Base-by-base conservation (phyloP, 257 asterid species). In the Lycium ferocissimum region DNA sequence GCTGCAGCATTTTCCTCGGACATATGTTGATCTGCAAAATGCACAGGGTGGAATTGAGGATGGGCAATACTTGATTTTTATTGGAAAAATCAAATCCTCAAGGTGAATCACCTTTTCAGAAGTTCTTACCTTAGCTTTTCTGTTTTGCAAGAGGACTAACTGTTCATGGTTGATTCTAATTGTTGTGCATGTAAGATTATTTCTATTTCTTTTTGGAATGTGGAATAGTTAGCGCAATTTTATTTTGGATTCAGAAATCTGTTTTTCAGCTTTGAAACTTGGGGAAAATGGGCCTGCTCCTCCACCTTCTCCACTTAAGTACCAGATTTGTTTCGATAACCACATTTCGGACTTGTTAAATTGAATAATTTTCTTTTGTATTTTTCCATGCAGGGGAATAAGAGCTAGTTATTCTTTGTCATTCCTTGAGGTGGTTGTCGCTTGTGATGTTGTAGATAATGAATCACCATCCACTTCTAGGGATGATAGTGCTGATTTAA, bases 1-100 rank as follows among this genome's bases (percentile, higher is more conserved):
- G 88, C 93, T 96, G 83, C 96, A 91, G 86, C 98, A 95, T 88
- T 96, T 95, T 90, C 98, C 99, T 83, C 98, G 99, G 86, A 92
- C 98, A 22, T 96, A 96, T 90, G 99, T 92, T 82, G 97, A 95
- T 91, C 89, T 95, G 79, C 98, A 91, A 86, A 96, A 94, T 90
- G 97, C 98, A 63, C 95, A 94, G 88, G 90, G 92, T 87, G 95
- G 91, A 86, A 93, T 96, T 85, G 94, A 87, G 71, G 98, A 96
- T 85, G 99, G 99, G 54, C 95, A 91, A 85, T 96, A 95, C 92
- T 85, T 93, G 89, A 94, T 94, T 45, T 96, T 95, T 89, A 90
- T 95, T 83, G 99, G 99, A 80, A 91, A 91, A 89, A 86, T 96
- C 86, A 83, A 84, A 83, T 95, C 98, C 71, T 96, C 98, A 70